Conservation (phyloP, 2,329 filamentous ascomycete species). For the Aspergillus phoenicis region DNA sequence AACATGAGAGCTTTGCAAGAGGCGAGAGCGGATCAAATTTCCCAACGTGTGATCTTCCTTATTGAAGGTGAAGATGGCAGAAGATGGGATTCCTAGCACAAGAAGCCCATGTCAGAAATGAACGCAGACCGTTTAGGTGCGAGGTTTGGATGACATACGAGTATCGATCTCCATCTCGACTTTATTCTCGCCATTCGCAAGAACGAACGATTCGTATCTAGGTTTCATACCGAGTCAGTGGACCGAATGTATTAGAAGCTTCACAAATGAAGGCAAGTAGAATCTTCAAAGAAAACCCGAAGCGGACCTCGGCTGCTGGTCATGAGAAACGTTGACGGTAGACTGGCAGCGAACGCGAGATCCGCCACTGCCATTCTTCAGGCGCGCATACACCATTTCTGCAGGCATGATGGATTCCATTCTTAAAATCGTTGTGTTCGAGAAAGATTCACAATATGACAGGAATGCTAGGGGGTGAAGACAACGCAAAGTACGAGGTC, state of each 20-base stretch:
- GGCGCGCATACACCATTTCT: constrained; percentile 25
- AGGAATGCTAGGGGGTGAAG: neutral
- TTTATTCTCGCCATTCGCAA: constrained; percentile 88
- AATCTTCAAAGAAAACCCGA: neutral
- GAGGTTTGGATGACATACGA: constrained; percentile 60
- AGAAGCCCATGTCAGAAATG: neutral
- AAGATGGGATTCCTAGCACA: constrained; percentile 78
- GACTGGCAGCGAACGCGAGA: constrained; percentile 24
- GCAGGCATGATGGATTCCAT: constrained; percentile 22
- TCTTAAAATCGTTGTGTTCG: constrained; percentile 13
- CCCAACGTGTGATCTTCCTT: constrained; percentile 97
- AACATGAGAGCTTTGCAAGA: constrained; percentile 81
- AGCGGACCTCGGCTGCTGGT: constrained; percentile 27
- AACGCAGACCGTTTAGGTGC: constrained; percentile 1
- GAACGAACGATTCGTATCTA: constrained; percentile 92
- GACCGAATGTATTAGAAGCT: neutral
- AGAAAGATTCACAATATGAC: neutral
- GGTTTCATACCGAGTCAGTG: constrained; percentile 20
- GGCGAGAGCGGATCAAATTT: constrained; percentile 82
- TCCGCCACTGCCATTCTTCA: constrained; percentile 9
- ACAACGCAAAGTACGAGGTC: neutral
- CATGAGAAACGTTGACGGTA: constrained; percentile 23
- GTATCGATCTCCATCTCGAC: constrained; percentile 86
- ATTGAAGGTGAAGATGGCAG: constrained; percentile 91
- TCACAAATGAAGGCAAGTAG: neutral